Evolutionary conservation across 2,329 filamentous ascomycete genomes (phyloP).

Genomic region (Trichophyton benhamiae): DNA sequence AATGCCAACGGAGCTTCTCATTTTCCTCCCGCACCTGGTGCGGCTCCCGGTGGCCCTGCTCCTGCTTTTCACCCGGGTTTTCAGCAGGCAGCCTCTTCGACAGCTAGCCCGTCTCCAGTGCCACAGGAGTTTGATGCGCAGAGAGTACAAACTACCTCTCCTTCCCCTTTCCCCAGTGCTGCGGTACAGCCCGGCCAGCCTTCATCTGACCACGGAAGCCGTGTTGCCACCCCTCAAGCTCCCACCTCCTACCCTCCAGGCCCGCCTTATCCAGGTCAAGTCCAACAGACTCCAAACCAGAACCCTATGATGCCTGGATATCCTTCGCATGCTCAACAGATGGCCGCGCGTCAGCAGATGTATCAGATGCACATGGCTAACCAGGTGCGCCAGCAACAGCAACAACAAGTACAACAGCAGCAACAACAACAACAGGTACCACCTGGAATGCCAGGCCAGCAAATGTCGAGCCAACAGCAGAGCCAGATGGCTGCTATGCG

Average conservation of each 20-base stretch:
- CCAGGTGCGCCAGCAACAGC: constrained; percentile 49
- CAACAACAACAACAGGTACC: constrained; percentile 21
- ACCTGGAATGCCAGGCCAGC: background rate
- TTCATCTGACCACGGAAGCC: constrained; percentile 58
- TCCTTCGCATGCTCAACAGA: constrained; percentile 37
- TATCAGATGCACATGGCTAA: constrained; percentile 78
- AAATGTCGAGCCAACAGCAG: background rate
- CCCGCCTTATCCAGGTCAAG: constrained; percentile 33
- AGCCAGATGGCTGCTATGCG: background rate
- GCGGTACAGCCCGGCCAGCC: constrained; percentile 55
- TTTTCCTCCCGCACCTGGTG: constrained; percentile 32
- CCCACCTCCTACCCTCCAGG: constrained; percentile 55
- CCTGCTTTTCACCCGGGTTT: background rate
- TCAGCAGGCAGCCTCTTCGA: constrained; percentile 64
- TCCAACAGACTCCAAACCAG: constrained; percentile 8
- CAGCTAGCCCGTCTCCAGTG: constrained; percentile 84
- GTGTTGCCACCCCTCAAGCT: constrained; percentile 53
- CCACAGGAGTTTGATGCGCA: constrained; percentile 61
- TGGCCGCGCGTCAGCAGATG: constrained; percentile 63
- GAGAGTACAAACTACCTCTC: constrained; percentile 80
- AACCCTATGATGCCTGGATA: constrained; percentile 37
- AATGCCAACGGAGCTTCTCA: constrained; percentile 38
- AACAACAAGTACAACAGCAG: constrained; percentile 20
- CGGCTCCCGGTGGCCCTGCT: background rate
- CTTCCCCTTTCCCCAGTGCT: constrained; percentile 75